Percentiles rank a stretch among this genome's conserved stretches.
phyloP scores from a whole-genome alignment of 805 yeast species.

The Lachancea meyersii region DNA sequence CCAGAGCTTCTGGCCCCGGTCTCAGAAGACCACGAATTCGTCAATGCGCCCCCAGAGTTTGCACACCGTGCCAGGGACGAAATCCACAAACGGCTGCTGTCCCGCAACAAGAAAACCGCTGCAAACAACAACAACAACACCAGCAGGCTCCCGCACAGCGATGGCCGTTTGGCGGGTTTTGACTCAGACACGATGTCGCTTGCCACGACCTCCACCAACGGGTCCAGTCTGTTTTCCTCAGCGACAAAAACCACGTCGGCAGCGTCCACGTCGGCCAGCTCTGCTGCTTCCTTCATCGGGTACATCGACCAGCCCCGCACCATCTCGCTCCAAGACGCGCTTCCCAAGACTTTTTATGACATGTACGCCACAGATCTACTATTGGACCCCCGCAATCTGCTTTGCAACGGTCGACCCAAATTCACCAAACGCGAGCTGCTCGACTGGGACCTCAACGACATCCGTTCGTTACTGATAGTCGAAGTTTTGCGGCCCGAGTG shows the following conservation, averaged over 20 bases:
- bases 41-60: conserved; percentile 33
- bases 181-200: conserved; percentile 2
- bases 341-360: conserved; percentile 47
- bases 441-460: conserved; percentile 69
- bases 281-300: conserved; percentile 13
- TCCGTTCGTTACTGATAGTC: conserved; percentile 56
- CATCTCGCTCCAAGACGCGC: conserved; percentile 41
- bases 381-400: conserved; percentile 36
- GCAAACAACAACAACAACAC: background rate
- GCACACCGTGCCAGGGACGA: conserved; percentile 33
- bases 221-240: conserved; percentile 25
- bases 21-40: conserved; percentile 20
- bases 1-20: conserved; percentile 8
- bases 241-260: conserved; percentile 18
- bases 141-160: background rate
- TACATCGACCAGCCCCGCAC: conserved; percentile 7
- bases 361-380: conserved; percentile 54
- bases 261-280: conserved; percentile 12
- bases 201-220: conserved; percentile 17
- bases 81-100: conserved; percentile 27
- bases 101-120: conserved; percentile 4
- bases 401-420: conserved; percentile 53
- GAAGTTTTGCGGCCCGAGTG: conserved; percentile 48
- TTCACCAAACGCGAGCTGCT: conserved; percentile 57
- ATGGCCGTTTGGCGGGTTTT: background rate